Conservation (phyloP, 192 early-diverging fungal species). For the Umbelopsis sp. region DNA sequence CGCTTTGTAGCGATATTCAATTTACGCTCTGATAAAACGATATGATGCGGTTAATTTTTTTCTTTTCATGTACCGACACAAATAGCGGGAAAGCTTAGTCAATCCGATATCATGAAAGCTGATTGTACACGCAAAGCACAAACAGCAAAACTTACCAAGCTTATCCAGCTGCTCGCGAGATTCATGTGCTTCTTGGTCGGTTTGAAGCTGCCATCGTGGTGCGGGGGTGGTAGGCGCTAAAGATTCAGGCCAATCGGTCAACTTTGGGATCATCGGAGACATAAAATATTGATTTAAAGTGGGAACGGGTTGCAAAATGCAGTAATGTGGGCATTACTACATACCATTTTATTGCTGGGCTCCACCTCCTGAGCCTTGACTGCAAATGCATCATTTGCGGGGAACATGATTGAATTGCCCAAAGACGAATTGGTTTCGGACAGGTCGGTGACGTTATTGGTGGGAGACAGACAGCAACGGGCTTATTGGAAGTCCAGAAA, state of each 20-base stretch:
- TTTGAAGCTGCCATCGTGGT: conserved; percentile 13
- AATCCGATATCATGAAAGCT: too few species aligned
- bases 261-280: not conserved
- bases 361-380: too few species aligned
- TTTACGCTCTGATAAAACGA: not conserved
- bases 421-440: not conserved
- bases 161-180: not conserved
- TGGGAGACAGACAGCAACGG: not conserved
- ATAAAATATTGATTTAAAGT: not conserved
- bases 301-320: not conserved
- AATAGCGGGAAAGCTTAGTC: too few species aligned
- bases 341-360: too few species aligned
- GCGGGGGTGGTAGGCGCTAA: not conserved
- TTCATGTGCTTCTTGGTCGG: not conserved
- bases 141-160: not conserved
- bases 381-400: conserved; percentile 9
- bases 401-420: not conserved
- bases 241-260: not conserved
- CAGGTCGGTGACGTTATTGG: not conserved
- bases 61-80: too few species aligned
- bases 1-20: not conserved
- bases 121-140: too few species aligned
- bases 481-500: not conserved
- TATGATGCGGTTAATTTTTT: too few species aligned
- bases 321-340: too few species aligned